Percentiles rank a stretch among this genome's conserved stretches.
These are phyloP conservation scores for Verticillium tricorpus DNA, from an alignment of 2,329 filamentous ascomycete genomes.

Conservation along the genomic window DNA sequence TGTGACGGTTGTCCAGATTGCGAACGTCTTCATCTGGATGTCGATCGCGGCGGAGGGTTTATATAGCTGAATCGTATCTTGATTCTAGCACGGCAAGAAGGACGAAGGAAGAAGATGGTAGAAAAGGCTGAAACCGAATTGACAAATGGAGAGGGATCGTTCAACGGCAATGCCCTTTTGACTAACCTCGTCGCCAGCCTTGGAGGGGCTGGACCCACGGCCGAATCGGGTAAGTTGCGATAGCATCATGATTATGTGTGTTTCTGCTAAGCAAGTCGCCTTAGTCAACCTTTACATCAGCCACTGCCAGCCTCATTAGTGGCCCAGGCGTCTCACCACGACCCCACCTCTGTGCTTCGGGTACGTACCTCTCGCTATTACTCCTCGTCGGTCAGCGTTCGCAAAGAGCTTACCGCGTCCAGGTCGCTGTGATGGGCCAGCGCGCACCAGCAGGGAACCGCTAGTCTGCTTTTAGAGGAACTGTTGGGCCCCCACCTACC, in stretches of 20 bases:
- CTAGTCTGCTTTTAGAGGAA: too few species aligned
- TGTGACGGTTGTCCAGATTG: slow-evolving; percentile 20
- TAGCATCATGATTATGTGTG: slow-evolving; percentile 3
- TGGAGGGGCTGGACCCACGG: background rate
- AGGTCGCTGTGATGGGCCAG: too few species aligned
- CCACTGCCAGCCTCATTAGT: background rate
- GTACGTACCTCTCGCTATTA: too few species aligned
- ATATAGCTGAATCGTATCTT: background rate
- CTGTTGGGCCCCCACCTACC: too few species aligned
- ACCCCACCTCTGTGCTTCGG: too few species aligned
- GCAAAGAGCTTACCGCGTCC: too few species aligned
- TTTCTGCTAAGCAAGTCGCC: slow-evolving; percentile 10
- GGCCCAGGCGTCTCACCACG: too few species aligned
- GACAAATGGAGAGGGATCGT: background rate
- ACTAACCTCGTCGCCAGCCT: background rate
- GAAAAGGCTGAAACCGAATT: background rate
- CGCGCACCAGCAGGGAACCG: too few species aligned
- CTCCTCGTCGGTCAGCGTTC: background rate
- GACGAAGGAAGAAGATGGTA: background rate
- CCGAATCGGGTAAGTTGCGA: background rate
- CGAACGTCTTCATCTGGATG: slow-evolving; percentile 24
- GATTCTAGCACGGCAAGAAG: background rate
- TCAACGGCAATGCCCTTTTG: background rate
- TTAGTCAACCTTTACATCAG: slow-evolving; percentile 26
- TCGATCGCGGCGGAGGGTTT: background rate